phyloP scores from a whole-genome alignment of 2,329 filamentous ascomycete genomes.

The Trichoderma oligosporum region DNA sequence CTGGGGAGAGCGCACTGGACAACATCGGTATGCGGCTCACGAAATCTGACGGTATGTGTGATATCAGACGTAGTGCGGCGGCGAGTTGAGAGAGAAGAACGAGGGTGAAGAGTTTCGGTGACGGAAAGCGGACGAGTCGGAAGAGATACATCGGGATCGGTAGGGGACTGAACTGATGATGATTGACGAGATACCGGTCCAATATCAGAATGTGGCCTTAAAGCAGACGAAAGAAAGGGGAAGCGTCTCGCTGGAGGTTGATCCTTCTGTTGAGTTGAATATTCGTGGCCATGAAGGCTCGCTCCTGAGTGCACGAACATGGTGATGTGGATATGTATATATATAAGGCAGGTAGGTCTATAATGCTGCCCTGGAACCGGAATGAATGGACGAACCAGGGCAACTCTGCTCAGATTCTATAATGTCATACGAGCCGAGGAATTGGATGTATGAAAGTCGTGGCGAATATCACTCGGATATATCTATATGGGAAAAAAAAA shows the following conservation, averaged over 20 bases:
- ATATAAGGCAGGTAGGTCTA: background rate
- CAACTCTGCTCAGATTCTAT: background rate
- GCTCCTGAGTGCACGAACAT: slow-evolving; percentile 61
- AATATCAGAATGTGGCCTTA: slow-evolving; percentile 35
- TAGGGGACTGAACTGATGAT: background rate
- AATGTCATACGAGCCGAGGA: background rate
- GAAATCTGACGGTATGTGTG: slow-evolving; percentile 43
- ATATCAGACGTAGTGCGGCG: slow-evolving; percentile 38
- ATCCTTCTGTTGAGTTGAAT: slow-evolving; percentile 40
- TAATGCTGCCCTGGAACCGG: background rate
- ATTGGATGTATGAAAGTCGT: background rate
- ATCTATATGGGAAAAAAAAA: background rate
- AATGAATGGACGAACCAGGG: background rate
- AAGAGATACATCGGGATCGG: background rate
- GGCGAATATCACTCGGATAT: background rate
- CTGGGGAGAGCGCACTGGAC: slow-evolving; percentile 34
- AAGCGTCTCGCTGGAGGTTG: slow-evolving; percentile 35
- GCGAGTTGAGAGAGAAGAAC: slow-evolving; percentile 20
- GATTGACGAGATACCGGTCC: slow-evolving; percentile 22
- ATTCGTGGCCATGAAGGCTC: slow-evolving; percentile 59
- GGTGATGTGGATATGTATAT: background rate
- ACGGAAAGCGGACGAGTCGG: slow-evolving; percentile 9
- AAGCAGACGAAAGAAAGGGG: slow-evolving; percentile 42
- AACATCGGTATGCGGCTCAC: slow-evolving; percentile 33
- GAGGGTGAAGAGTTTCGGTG: background rate